A percentile compares a stretch with the other conserved stretches of the same genome.
phyloP scores from a whole-genome alignment of 768 basidiomycete species.

The Pleurotus citrinopileatus region DNA sequence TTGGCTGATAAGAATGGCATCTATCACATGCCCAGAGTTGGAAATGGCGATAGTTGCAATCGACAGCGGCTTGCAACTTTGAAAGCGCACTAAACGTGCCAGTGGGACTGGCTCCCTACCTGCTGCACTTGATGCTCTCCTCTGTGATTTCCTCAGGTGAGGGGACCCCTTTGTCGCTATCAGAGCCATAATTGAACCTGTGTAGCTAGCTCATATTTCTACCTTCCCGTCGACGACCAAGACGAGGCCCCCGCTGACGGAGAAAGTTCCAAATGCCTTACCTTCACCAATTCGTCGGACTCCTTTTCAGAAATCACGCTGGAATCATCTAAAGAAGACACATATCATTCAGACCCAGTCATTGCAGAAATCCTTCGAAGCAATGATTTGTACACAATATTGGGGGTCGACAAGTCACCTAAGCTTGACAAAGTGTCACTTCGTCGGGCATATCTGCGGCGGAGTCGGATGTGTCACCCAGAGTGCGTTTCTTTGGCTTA shows the following conservation, averaged over 20 bases:
- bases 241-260: constrained; percentile 45
- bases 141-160: not conserved
- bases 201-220: constrained; percentile 60
- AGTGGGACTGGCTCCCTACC: not conserved
- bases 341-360: constrained; percentile 27
- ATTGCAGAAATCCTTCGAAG: constrained; percentile 48
- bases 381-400: constrained; percentile 70
- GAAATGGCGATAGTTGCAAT: too few relatives aligned
- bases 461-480: constrained; percentile 80
- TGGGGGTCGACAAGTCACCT: constrained; percentile 55
- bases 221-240: constrained; percentile 59
- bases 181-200: not conserved
- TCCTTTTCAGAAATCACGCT: constrained; percentile 8
- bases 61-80: too few relatives aligned
- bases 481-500: constrained; percentile 54
- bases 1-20: too few relatives aligned
- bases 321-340: constrained; percentile 3
- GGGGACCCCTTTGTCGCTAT: not conserved
- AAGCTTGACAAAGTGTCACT: constrained; percentile 59
- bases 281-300: constrained; percentile 34
- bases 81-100: too few relatives aligned
- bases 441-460: constrained; percentile 70
- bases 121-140: constrained; percentile 4
- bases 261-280: constrained; percentile 44
- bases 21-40: too few relatives aligned